These are phyloP conservation scores for Stenocarpella maydis DNA, from an alignment of 2,329 filamentous ascomycete species.

Conservation along the genomic window DNA sequence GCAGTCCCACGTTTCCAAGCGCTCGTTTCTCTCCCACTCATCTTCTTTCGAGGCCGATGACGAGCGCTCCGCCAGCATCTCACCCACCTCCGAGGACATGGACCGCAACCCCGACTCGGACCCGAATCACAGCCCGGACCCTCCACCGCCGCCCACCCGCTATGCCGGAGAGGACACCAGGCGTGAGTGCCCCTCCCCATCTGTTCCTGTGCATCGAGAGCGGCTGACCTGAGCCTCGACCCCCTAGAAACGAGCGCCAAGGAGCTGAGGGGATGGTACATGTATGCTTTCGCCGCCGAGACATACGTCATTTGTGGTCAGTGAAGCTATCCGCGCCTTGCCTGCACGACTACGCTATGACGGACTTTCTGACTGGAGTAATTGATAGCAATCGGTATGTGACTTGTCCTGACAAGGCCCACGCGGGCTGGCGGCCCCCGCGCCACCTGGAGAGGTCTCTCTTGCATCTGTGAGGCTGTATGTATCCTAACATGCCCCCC, in stretches of 20 bases:
- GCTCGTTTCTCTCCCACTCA: conserved; percentile 65
- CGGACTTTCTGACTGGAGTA: conserved; percentile 16
- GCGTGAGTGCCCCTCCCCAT: conserved; percentile 40
- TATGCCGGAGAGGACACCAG: conserved; percentile 88
- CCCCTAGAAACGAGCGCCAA: conserved; percentile 74
- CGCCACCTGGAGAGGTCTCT: background rate
- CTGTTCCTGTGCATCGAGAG: background rate
- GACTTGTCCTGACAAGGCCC: background rate
- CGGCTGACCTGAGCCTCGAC: background rate
- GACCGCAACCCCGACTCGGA: conserved; percentile 28
- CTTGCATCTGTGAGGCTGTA: conserved; percentile 27
- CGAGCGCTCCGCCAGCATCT: conserved; percentile 62
- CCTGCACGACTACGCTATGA: background rate
- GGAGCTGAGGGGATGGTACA: conserved; percentile 94
- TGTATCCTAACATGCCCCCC: conserved; percentile 33
- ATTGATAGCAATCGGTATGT: conserved; percentile 43
- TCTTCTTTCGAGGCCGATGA: conserved; percentile 75
- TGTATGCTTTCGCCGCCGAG: conserved; percentile 95
- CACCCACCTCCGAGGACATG: conserved; percentile 31
- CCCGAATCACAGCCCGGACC: conserved; percentile 34
- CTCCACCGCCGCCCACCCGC: conserved; percentile 51
- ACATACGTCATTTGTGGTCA: conserved; percentile 94
- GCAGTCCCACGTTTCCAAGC: conserved; percentile 61
- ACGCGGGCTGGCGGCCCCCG: background rate
- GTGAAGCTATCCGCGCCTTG: conserved; percentile 42